Evolutionary conservation across 345 rosid genomes (phyloP).

Genomic region (Sonneratia caseolaris): DNA sequence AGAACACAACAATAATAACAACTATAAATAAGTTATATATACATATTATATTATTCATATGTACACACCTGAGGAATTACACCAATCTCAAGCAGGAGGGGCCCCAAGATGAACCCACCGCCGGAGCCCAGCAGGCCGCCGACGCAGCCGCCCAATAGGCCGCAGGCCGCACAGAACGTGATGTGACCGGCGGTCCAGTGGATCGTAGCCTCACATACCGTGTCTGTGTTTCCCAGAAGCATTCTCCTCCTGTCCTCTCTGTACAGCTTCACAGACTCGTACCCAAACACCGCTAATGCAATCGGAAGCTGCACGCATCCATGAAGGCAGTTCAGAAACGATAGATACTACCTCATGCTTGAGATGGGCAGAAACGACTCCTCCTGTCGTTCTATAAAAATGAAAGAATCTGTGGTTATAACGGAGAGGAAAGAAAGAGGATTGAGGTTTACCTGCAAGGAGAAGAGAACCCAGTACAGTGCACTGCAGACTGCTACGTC

Average conservation of each 20-base stretch:
- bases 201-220: conserved; percentile 72
- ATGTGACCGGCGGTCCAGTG: conserved; percentile 65
- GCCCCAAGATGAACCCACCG: conserved; percentile 80
- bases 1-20: not conserved
- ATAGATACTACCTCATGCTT: no score
- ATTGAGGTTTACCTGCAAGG: conserved; percentile 44
- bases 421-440: not conserved
- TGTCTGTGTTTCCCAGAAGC: conserved; percentile 45
- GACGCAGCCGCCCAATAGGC: conserved; percentile 66
- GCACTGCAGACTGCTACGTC: conserved; percentile 48
- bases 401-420: no score
- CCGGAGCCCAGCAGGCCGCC: conserved; percentile 88
- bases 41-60: no score
- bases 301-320: conserved; percentile 44
- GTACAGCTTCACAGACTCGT: conserved; percentile 51
- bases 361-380: no score
- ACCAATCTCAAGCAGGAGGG: conserved; percentile 81
- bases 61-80: conserved; percentile 66
- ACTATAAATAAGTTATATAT: no score
- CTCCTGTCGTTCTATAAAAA: no score
- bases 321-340: no score
- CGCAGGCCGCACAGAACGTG: conserved; percentile 67
- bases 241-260: conserved; percentile 42
- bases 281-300: conserved; percentile 42
- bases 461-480: conserved; percentile 58